Evolutionary conservation across 495 filamentous ascomycete species (phyloP).

Genomic region (Neurospora sp.): DNA sequence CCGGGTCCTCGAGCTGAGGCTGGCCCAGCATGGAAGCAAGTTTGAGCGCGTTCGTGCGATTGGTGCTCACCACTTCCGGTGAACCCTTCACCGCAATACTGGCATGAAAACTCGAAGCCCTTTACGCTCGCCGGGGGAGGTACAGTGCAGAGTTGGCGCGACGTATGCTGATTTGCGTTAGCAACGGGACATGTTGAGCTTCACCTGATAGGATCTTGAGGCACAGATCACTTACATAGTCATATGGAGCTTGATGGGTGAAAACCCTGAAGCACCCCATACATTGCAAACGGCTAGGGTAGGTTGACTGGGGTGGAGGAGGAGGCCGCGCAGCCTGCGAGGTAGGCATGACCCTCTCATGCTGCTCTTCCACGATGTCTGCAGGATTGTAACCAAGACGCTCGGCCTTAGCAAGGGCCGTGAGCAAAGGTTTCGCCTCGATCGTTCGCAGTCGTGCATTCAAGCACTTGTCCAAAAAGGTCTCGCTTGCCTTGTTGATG

Average conservation of each 20-base stretch:
- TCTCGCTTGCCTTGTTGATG: conserved; percentile 31
- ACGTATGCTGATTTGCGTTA: conserved; percentile 24
- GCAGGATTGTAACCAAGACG: conserved; percentile 37
- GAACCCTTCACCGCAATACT: conserved; percentile 32
- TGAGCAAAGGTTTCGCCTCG: conserved; percentile 37
- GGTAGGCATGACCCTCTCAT: conserved; percentile 23
- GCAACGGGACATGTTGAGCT: neutral
- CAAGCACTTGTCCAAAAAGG: conserved; percentile 37
- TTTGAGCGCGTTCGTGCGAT: neutral
- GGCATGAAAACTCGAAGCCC: conserved; percentile 25
- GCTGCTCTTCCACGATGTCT: conserved; percentile 29
- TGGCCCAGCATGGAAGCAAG: neutral
- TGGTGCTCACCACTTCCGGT: conserved; percentile 20
- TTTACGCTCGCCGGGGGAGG: conserved; percentile 13
- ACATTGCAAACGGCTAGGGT: conserved; percentile 21
- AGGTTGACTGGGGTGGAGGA: neutral
- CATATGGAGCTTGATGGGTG: conserved; percentile 17
- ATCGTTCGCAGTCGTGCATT: conserved; percentile 37
- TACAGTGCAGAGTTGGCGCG: conserved; percentile 28
- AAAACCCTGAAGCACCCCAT: conserved; percentile 32
- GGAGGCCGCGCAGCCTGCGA: conserved; percentile 2
- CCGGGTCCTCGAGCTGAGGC: conserved; percentile 8
- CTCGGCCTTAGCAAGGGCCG: conserved; percentile 39
- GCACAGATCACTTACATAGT: conserved; percentile 27
- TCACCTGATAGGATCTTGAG: neutral